Percentiles rank a stretch among this genome's conserved stretches.
phyloP scores from a whole-genome alignment of 2,329 filamentous ascomycete species.

The Pseudogymnoascus sp. region DNA sequence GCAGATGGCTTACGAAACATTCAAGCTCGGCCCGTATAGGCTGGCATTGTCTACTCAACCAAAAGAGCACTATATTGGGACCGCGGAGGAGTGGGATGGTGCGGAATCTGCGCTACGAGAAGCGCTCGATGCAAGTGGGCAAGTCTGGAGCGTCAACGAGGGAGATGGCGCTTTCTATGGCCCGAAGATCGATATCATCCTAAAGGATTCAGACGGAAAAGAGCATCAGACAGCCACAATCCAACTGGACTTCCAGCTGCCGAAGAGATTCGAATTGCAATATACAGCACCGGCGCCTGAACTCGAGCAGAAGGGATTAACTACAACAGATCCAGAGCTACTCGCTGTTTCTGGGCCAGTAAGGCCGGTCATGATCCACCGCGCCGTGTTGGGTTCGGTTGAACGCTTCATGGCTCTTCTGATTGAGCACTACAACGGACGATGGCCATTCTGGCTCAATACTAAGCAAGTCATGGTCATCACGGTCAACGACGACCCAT shows the following conservation, averaged over 20 bases:
- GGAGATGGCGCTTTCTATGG: slow-evolving; percentile 88
- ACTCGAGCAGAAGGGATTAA: slow-evolving; percentile 44
- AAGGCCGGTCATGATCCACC: slow-evolving; percentile 72
- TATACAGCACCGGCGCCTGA: slow-evolving; percentile 64
- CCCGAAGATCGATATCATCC: slow-evolving; percentile 81
- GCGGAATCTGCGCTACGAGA: slow-evolving; percentile 59
- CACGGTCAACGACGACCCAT: slow-evolving; percentile 53
- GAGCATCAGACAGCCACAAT: slow-evolving; percentile 85
- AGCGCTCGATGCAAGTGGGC: slow-evolving; percentile 54
- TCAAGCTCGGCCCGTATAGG: slow-evolving; percentile 64
- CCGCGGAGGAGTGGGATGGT: slow-evolving; percentile 57
- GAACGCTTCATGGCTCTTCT: slow-evolving; percentile 78
- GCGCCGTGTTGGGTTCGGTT: slow-evolving; percentile 75
- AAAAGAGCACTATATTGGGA: slow-evolving; percentile 68
- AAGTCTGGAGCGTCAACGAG: slow-evolving; percentile 65
- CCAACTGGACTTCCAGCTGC: slow-evolving; percentile 83
- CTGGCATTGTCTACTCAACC: slow-evolving; percentile 74
- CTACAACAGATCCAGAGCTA: slow-evolving; percentile 39
- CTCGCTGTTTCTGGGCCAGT: slow-evolving; percentile 50
- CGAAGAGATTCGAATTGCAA: slow-evolving; percentile 68
- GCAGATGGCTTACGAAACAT: slow-evolving; percentile 59
- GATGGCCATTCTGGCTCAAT: slow-evolving; percentile 84
- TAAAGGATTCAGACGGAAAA: slow-evolving; percentile 72
- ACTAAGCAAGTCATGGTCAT: slow-evolving; percentile 69
- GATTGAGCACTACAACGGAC: slow-evolving; percentile 73